Conservation (phyloP, 129 eudicot genomes). For the Glebionis coronaria region DNA sequence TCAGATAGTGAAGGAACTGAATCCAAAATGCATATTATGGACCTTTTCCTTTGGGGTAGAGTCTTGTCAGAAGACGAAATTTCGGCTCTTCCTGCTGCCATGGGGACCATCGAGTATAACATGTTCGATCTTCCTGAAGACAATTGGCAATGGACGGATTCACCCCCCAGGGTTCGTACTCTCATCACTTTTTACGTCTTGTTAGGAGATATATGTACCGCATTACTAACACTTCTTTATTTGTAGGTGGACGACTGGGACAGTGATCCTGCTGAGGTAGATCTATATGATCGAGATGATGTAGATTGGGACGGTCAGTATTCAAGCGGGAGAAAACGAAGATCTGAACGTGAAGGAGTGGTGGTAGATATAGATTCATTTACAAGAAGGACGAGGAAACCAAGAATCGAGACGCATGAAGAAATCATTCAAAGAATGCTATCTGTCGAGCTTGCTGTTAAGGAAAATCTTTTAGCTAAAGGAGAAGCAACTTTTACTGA, state of each 20-base stretch:
- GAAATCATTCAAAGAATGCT: slow-evolving; percentile 93
- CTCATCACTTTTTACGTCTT: slow-evolving; percentile 1
- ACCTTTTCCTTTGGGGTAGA: slow-evolving; percentile 97
- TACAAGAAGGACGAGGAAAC: slow-evolving; percentile 78
- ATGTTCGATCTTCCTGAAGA: slow-evolving; percentile 77
- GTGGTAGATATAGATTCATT: slow-evolving; percentile 88
- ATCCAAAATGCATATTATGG: slow-evolving; percentile 96
- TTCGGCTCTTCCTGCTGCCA: slow-evolving; percentile 72
- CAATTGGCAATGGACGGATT: slow-evolving; percentile 97
- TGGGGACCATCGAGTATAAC: slow-evolving; percentile 67
- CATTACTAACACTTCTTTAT: neutral
- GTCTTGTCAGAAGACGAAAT: slow-evolving; percentile 92
- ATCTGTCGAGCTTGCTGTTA: slow-evolving; percentile 90
- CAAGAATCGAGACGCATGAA: slow-evolving; percentile 79
- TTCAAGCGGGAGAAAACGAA: slow-evolving; percentile 91
- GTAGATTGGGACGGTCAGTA: slow-evolving; percentile 99
- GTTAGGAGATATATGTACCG: neutral
- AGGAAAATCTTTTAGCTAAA: slow-evolving; percentile 85
- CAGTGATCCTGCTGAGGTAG: slow-evolving; percentile 98
- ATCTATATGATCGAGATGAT: slow-evolving; percentile 91
- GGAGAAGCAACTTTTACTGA: slow-evolving; percentile 90
- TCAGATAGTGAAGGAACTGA: slow-evolving; percentile 96
- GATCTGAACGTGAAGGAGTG: slow-evolving; percentile 82
- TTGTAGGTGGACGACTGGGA: slow-evolving; percentile 97
- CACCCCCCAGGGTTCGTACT: slow-evolving; percentile 81